Percentiles rank a stretch among this genome's conserved stretches.
Evolutionary conservation across 1,284 basidiomycete genomes (phyloP).

Genomic region (Puccinia triticina): DNA sequence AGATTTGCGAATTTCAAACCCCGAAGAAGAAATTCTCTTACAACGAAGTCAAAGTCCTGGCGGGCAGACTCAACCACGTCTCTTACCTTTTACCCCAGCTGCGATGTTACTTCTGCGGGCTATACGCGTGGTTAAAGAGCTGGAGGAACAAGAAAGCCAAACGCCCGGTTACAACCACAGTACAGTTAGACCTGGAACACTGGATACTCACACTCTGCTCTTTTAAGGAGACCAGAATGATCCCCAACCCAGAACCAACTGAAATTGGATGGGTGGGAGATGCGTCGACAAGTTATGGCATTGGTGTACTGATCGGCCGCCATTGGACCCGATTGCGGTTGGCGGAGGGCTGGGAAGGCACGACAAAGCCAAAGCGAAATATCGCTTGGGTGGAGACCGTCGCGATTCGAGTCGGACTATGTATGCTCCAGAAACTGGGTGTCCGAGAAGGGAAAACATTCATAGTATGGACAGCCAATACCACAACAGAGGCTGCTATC

Average conservation of each 20-base stretch:
- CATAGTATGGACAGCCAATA: background rate
- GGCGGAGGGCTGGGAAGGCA: background rate
- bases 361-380: background rate
- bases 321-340: background rate
- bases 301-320: too few relatives aligned
- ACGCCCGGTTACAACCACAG: background rate
- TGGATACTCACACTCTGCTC: background rate
- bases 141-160: background rate
- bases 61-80: background rate
- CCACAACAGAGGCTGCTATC: background rate
- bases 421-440: background rate
- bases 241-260: too few relatives aligned
- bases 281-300: too few relatives aligned
- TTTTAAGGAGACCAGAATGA: too few relatives aligned
- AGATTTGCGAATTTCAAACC: too few relatives aligned
- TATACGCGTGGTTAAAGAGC: background rate
- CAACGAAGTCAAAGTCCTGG: background rate
- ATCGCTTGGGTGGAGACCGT: slow-evolving; percentile 24
- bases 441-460: background rate
- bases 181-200: background rate
- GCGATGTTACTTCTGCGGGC: background rate
- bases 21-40: background rate
- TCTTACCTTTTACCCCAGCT: slow-evolving; percentile 1
- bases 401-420: background rate
- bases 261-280: too few relatives aligned